A percentile compares a stretch with the other conserved stretches of the same genome.
These are phyloP conservation scores for Neofusicoccum cordaticola DNA, from an alignment of 2,329 filamentous ascomycete species.

Conservation along the genomic window DNA sequence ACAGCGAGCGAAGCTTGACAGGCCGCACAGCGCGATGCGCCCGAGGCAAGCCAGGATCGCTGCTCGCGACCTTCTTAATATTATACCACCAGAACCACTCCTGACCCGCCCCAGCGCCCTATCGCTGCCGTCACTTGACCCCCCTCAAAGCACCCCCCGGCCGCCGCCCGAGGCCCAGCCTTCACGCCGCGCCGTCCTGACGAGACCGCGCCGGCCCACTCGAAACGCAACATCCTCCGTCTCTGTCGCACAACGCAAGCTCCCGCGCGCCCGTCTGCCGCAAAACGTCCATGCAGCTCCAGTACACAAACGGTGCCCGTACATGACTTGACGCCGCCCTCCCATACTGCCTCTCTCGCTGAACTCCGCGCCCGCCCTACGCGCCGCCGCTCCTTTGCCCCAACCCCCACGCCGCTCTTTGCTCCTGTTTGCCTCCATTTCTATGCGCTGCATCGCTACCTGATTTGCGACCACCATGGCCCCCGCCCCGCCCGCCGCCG, in stretches of 20 bases:
- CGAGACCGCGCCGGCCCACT: slow-evolving; percentile 11
- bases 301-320: slow-evolving; percentile 9
- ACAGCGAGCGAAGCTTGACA: slow-evolving; percentile 13
- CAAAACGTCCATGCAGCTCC: slow-evolving; percentile 16
- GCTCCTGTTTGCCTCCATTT: slow-evolving; percentile 3
- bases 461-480: slow-evolving; percentile 29
- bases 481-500: slow-evolving; percentile 38
- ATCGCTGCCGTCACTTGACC: slow-evolving; percentile 1
- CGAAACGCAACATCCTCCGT: slow-evolving; percentile 12
- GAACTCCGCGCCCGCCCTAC: background rate
- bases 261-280: slow-evolving; percentile 14
- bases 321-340: slow-evolving; percentile 11
- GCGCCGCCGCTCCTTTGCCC: slow-evolving; percentile 16
- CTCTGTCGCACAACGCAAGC: slow-evolving; percentile 16
- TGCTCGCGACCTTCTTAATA: slow-evolving; percentile 11
- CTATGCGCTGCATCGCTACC: slow-evolving; percentile 11
- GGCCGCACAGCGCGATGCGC: slow-evolving; percentile 2
- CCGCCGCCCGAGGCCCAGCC: slow-evolving; percentile 3
- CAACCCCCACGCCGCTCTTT: background rate
- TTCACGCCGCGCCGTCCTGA: slow-evolving; percentile 1
- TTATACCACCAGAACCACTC: slow-evolving; percentile 14
- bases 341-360: background rate
- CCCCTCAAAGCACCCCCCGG: slow-evolving; percentile 3
- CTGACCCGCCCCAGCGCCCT: slow-evolving; percentile 8
- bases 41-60: slow-evolving; percentile 9